phyloP scores from a whole-genome alignment of 192 early-diverging fungal species.

The Funneliformis geosporum region DNA sequence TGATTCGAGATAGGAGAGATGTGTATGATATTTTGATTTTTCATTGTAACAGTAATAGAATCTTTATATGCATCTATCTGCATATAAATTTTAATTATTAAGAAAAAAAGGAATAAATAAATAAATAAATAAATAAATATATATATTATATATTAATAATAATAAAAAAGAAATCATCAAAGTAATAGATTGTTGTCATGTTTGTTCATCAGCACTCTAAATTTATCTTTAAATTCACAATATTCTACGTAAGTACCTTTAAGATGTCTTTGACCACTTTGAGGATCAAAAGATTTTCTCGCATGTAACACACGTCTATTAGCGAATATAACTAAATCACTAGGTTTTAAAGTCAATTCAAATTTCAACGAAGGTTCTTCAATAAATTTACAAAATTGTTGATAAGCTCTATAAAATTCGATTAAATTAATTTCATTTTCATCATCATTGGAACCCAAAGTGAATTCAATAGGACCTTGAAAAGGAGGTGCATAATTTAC shows the following conservation, averaged over 20 bases:
- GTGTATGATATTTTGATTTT: background rate
- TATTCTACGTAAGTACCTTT: slow-evolving; percentile 66
- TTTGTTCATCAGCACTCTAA: slow-evolving; percentile 2
- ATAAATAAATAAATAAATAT: background rate
- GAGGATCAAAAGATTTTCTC: slow-evolving; percentile 68
- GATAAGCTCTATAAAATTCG: slow-evolving; percentile 68
- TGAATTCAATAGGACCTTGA: slow-evolving; percentile 67
- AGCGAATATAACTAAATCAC: slow-evolving; percentile 74
- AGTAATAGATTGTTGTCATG: background rate
- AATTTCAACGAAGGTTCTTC: slow-evolving; percentile 57
- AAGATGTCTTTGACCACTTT: slow-evolving; percentile 71
- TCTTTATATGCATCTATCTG: background rate
- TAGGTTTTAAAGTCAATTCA: slow-evolving; percentile 62
- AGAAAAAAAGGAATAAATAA: background rate
- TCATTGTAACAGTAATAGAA: background rate
- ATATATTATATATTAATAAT: background rate
- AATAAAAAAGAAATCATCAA: too few relatives aligned
- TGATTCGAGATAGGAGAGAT: background rate
- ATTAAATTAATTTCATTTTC: slow-evolving; percentile 50
- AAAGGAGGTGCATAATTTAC: slow-evolving; percentile 85
- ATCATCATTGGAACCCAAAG: slow-evolving; percentile 4
- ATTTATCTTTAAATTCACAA: slow-evolving; percentile 62
- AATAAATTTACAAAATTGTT: slow-evolving; percentile 59
- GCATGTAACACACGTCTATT: slow-evolving; percentile 83
- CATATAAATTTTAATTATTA: background rate